Evolutionary conservation across 2,329 filamentous ascomycete species (phyloP), one percentile per base, ranked within the genome.

Genomic region (Nigrograna mackinnonii): DNA sequence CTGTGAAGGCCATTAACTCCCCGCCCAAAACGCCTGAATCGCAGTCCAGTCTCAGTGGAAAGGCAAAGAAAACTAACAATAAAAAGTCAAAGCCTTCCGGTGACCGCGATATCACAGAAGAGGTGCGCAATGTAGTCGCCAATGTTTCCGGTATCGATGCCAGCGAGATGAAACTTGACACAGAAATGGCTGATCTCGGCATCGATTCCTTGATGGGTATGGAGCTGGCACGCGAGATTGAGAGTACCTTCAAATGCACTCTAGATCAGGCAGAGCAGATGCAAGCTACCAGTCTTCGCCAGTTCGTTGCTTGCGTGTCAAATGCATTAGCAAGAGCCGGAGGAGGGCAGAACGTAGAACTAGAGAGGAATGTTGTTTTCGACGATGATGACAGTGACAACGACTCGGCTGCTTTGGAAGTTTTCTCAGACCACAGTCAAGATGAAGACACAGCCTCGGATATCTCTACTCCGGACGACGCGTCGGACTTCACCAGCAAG

Each of bases 121-220:
- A 33, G 9, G 16, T 33, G 31, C 31, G 11, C 31, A 17, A 33
- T 9, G 18, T 33, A 9, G 16, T 13, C 31, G 31, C 31, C 31
- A 18, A 41, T 16, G 7, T 41, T 44, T n/a, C 43, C 45, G 41
- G 43, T 58, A 17, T 39, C 58, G 14, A 44, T 39, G 16, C 47
- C 4, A 43, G 48, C 5, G 48, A 54, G 16, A 34, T 55, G 17
- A 38, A 31, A 28, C 43, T 46, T 3, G 52, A 52, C 19, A 37
- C 5, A 6, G 19, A 22, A n/a, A 17, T 37, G 19, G 35, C 19
- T 5, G 37, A 39, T 22, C n/a, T 77, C 3, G 76, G 76, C 1
- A 75, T 79, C 22, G 76, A 79, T 53, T 79, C 76, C 0, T 60
- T 79, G 0, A 72, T 76, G 67, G 72, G 65, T 0, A 78, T 77